Evolutionary conservation across 2,329 filamentous ascomycete genomes (phyloP), one percentile per base, ranked within the genome.

Genomic region (Neopestalotiopsis rosae): DNA sequence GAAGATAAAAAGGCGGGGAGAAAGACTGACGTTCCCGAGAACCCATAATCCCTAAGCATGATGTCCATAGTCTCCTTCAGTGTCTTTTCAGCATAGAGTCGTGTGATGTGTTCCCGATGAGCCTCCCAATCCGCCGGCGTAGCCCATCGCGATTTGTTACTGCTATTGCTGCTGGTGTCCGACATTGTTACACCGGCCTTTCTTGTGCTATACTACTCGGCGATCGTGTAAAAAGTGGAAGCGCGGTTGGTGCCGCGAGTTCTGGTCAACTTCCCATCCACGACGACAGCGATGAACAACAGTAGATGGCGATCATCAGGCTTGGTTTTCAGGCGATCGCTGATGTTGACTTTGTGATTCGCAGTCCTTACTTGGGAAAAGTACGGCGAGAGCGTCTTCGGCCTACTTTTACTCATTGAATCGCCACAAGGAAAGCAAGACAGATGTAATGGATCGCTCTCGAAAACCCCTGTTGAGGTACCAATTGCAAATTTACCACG

Each of bases 21-120:
- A 14, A n/a, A 34, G 57, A 34, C 57, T 59, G 24, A 59, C 57
- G 57, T 59, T 59, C 24, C 57, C 12, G 30, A 59, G 14, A 59
- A 59, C 12, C 57, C 24, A 34, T 59, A 59, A 28, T 59, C 57
- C 5, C 30, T 30, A 4, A 30, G 10, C 57, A 59, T 59, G 10
- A 32, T 30, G 9, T 59, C 57, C 24, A 59, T 34, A 14, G 30
- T 59, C 5, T 59, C 30, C 14, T 34, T 59, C n/a, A 59, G 20
- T 20, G 24, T 59, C 10, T 13, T 59, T 30, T 59, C 57, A 12
- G 14, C 20, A 20, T 59, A 59, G 30, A 59, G 57, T 20, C 30
- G 30, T 6, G 57, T 14, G 1, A 59, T 59, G 24, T 6, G n/a
- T 4, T 28, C 30, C 24, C 57, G 57, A 59, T 59, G 57, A 9